phyloP scores from a whole-genome alignment of 176 grass and related monocot genomes.

The Paspalum notatum region DNA sequence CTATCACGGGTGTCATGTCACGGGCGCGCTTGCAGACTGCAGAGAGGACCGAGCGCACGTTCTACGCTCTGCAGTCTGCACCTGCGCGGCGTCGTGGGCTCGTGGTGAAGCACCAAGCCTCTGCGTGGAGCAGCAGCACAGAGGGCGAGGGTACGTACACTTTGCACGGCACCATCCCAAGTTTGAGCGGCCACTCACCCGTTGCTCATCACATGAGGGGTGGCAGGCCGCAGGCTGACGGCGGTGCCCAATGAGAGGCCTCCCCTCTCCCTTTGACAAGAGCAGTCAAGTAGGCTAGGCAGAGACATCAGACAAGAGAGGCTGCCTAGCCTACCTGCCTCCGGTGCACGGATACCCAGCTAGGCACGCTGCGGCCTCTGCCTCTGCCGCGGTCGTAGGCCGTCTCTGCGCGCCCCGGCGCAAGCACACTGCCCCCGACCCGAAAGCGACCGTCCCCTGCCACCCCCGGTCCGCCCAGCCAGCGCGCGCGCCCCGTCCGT shows the following conservation, averaged over 20 bases:
- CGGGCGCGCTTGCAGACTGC: too few species aligned
- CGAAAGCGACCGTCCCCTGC: constrained; percentile 39
- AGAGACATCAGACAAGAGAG: not conserved
- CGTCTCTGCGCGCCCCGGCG: constrained; percentile 25
- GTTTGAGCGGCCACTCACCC: not conserved
- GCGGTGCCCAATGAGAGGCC: not conserved
- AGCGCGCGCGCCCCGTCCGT: not conserved
- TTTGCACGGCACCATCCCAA: not conserved
- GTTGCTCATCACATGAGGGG: constrained; percentile 27
- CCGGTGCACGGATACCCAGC: constrained; percentile 4
- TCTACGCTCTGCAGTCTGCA: too few species aligned
- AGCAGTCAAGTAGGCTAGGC: too few species aligned
- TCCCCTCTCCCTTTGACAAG: not conserved
- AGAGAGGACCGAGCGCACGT: too few species aligned
- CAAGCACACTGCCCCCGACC: constrained; percentile 19
- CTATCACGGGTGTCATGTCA: too few species aligned
- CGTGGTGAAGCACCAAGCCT: constrained; percentile 3
- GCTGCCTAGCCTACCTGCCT: too few species aligned
- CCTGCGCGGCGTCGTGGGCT: not conserved
- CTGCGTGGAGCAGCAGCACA: not conserved
- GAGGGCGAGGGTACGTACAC: constrained; percentile 6
- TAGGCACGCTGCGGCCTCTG: constrained; percentile 8
- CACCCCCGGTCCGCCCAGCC: not conserved
- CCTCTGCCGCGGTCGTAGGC: not conserved
- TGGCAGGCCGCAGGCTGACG: too few species aligned